Evolutionary conservation across 2,329 filamentous ascomycete genomes (phyloP).

Genomic region (Aspergillus felis): DNA sequence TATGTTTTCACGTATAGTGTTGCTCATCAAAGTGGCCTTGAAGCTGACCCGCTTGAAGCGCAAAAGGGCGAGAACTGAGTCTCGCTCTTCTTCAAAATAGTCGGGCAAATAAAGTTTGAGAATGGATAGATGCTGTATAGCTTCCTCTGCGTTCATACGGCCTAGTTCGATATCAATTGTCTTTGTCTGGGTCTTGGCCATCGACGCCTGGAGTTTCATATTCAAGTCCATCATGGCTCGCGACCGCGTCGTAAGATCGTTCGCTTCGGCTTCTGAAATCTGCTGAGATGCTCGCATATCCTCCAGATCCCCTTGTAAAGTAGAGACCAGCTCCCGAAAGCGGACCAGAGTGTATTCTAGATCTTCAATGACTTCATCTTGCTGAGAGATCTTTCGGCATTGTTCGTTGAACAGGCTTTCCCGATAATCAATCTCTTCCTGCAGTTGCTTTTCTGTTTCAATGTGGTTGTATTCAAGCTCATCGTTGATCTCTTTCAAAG

Average conservation of each 20-base stretch:
- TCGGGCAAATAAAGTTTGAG: constrained; percentile 86
- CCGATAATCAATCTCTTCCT: constrained; percentile 87
- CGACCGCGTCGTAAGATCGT: constrained; percentile 82
- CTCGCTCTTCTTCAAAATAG: constrained; percentile 71
- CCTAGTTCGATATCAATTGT: constrained; percentile 88
- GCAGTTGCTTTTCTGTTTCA: constrained; percentile 89
- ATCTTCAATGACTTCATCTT: constrained; percentile 77
- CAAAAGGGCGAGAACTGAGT: constrained; percentile 83
- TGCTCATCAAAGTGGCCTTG: constrained; percentile 76
- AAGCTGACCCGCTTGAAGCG: constrained; percentile 84
- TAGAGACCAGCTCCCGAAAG: constrained; percentile 84
- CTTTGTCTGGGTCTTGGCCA: constrained; percentile 87
- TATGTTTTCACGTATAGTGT: constrained; percentile 74
- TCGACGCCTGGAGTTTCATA: constrained; percentile 85
- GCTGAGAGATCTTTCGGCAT: constrained; percentile 65
- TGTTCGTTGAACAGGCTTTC: constrained; percentile 83
- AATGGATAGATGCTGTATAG: constrained; percentile 81
- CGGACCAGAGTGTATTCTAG: constrained; percentile 85
- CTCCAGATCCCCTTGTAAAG: constrained; percentile 78
- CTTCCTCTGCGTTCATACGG: constrained; percentile 83
- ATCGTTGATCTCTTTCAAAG: constrained; percentile 85
- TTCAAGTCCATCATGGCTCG: constrained; percentile 96
- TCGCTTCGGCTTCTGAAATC: constrained; percentile 87
- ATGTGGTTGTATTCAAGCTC: constrained; percentile 92
- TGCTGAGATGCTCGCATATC: constrained; percentile 90